Percentiles rank a stretch among this genome's conserved stretches.
Evolutionary conservation across 441 rosid genomes (phyloP).

Genomic region (Biscutella auriculata): DNA sequence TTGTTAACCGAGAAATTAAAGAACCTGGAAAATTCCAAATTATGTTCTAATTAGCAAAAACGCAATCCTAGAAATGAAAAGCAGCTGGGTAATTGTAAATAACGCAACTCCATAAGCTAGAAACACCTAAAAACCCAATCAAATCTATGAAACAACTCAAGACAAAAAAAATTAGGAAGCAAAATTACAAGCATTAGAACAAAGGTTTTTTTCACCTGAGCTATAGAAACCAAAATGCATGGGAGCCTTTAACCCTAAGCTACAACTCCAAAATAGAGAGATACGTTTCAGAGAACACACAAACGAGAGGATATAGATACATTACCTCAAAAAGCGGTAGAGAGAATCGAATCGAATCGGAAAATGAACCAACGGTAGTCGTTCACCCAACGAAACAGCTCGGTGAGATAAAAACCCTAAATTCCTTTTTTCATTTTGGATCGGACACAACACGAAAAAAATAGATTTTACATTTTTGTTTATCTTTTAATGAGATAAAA

Average conservation of each 20-base stretch:
- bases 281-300: background rate
- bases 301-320: slow-evolving; percentile 8
- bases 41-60: slow-evolving; percentile 7
- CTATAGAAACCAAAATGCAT: background rate
- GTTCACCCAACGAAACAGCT: slow-evolving; percentile 12
- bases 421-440: slow-evolving; percentile 11
- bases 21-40: slow-evolving; percentile 22
- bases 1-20: slow-evolving; percentile 2
- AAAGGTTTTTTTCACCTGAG: background rate
- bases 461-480: background rate
- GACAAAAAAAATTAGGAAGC: background rate
- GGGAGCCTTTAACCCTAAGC: background rate
- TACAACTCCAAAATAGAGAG: slow-evolving; percentile 2
- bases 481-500: too few species aligned
- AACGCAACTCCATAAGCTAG: background rate
- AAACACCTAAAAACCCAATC: background rate
- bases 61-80: slow-evolving; percentile 1
- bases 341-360: slow-evolving; percentile 16
- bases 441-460: slow-evolving; percentile 30
- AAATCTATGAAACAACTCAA: too few species aligned
- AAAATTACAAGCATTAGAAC: background rate
- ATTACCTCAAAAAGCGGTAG: slow-evolving; percentile 17
- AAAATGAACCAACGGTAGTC: slow-evolving; percentile 10
- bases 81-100: background rate
- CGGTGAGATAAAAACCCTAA: slow-evolving; percentile 21